Evolutionary conservation across 2,329 filamentous ascomycete genomes (phyloP).

Genomic region (Phoma sp.): DNA sequence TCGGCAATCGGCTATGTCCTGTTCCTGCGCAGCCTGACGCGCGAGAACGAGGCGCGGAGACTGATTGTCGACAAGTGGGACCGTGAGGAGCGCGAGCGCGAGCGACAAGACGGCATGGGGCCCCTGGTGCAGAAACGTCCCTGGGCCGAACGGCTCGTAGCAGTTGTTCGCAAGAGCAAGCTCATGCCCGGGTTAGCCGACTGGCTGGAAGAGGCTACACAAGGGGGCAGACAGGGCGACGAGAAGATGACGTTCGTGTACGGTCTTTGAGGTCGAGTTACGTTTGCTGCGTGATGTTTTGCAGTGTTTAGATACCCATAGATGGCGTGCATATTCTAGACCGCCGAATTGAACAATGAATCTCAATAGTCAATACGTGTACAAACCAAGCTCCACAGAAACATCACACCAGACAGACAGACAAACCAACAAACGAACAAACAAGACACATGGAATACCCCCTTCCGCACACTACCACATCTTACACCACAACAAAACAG

Average conservation of each 20-base stretch:
- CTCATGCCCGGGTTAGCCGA: constrained; percentile 27
- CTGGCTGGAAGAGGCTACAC: constrained; percentile 45
- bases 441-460: too few relatives aligned
- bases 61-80: constrained; percentile 44
- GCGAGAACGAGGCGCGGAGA: constrained; percentile 49
- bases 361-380: too few relatives aligned
- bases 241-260: constrained; percentile 57
- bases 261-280: constrained; percentile 34
- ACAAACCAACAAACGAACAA: too few relatives aligned
- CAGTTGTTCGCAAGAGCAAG: constrained; percentile 10
- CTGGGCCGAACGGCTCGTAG: constrained; percentile 21
- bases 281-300: background rate
- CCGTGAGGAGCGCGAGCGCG: constrained; percentile 49
- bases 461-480: too few relatives aligned
- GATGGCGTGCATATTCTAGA: too few relatives aligned
- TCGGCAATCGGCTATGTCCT: constrained; percentile 51
- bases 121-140: constrained; percentile 37
- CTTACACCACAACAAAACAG: too few relatives aligned
- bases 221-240: constrained; percentile 50
- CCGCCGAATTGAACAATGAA: too few relatives aligned
- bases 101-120: constrained; percentile 38
- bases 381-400: too few relatives aligned
- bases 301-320: too few relatives aligned
- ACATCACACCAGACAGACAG: too few relatives aligned
- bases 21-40: constrained; percentile 46